Conservation (phyloP, 148 eudicot species). For the Salicornia ramosissima region DNA sequence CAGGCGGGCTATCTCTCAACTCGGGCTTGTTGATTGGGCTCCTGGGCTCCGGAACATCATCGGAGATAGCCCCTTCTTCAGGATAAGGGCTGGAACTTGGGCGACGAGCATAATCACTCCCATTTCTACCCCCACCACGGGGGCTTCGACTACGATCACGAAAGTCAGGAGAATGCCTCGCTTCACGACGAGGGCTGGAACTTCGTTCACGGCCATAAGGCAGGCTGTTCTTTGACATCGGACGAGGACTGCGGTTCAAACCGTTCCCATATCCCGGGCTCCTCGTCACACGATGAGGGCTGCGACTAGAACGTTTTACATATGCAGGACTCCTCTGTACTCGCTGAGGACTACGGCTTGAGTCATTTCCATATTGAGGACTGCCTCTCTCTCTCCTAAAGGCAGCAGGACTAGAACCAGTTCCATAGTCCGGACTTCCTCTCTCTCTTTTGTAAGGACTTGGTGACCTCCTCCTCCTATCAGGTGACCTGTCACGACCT, state of each 20-base stretch:
- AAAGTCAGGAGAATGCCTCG: slow-evolving; percentile 25
- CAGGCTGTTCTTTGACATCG: slow-evolving; percentile 45
- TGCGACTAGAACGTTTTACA: slow-evolving; percentile 42
- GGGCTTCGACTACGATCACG: slow-evolving; percentile 32
- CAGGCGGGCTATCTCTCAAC: slow-evolving; percentile 34
- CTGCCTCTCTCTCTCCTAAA: slow-evolving; percentile 54
- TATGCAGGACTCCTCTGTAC: slow-evolving; percentile 63
- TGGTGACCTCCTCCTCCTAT: slow-evolving; percentile 58
- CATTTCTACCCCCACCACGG: slow-evolving; percentile 32
- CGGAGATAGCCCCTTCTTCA: slow-evolving; percentile 39
- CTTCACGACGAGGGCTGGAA: slow-evolving; percentile 37
- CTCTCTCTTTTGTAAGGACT: slow-evolving; percentile 46
- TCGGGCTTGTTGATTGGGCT: slow-evolving; percentile 39
- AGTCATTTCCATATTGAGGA: slow-evolving; percentile 53
- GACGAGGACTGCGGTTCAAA: slow-evolving; percentile 41
- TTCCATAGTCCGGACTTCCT: slow-evolving; percentile 58
- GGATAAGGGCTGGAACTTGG: slow-evolving; percentile 27
- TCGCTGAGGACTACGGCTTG: slow-evolving; percentile 44
- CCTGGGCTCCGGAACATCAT: slow-evolving; percentile 28
- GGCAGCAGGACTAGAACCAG: slow-evolving; percentile 40
- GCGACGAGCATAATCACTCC: slow-evolving; percentile 40
- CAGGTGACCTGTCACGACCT: slow-evolving; percentile 62
- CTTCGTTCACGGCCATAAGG: slow-evolving; percentile 47
- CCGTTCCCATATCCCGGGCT: slow-evolving; percentile 55
- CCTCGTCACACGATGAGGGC: slow-evolving; percentile 39